A percentile compares a stretch with the other conserved stretches of the same genome.
These are phyloP conservation scores for Larix sibirica DNA, from an alignment of 83 land plant genomes.

Conservation along the genomic window DNA sequence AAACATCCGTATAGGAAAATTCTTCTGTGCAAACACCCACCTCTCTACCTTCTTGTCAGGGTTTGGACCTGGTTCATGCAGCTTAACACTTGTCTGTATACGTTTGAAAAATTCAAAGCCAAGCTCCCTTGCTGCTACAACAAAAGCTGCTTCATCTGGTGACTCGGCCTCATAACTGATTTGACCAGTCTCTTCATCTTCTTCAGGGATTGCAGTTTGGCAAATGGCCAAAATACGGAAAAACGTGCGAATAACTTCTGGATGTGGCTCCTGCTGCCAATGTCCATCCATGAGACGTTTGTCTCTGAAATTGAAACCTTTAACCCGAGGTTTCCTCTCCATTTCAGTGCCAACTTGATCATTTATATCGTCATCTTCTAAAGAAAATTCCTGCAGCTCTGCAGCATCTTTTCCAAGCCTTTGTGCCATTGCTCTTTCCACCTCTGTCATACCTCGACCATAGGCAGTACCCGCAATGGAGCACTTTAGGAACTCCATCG, in stretches of 20 bases:
- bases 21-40: constrained; percentile 18
- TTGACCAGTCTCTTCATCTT: constrained; percentile 10
- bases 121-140: constrained; percentile 40
- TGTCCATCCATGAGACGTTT: constrained; percentile 31
- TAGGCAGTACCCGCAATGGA: constrained; percentile 40
- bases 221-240: constrained; percentile 38
- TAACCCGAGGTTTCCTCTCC: background rate
- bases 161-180: constrained; percentile 46
- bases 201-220: constrained; percentile 41
- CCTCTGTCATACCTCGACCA: constrained; percentile 35
- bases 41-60: constrained; percentile 19
- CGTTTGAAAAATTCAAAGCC: constrained; percentile 45
- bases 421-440: constrained; percentile 27
- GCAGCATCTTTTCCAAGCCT: background rate
- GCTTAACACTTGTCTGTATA: constrained; percentile 28
- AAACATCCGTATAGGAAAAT: background rate
- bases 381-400: background rate
- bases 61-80: constrained; percentile 28
- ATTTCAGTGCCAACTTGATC: background rate
- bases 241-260: constrained; percentile 24
- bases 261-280: constrained; percentile 26
- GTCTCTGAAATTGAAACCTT: constrained; percentile 46
- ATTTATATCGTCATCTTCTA: background rate
- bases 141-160: constrained; percentile 55
- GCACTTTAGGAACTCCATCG: constrained; percentile 45